These are phyloP conservation scores for Knufia petricola DNA, from an alignment of 2,329 filamentous ascomycete species.

Conservation along the genomic window DNA sequence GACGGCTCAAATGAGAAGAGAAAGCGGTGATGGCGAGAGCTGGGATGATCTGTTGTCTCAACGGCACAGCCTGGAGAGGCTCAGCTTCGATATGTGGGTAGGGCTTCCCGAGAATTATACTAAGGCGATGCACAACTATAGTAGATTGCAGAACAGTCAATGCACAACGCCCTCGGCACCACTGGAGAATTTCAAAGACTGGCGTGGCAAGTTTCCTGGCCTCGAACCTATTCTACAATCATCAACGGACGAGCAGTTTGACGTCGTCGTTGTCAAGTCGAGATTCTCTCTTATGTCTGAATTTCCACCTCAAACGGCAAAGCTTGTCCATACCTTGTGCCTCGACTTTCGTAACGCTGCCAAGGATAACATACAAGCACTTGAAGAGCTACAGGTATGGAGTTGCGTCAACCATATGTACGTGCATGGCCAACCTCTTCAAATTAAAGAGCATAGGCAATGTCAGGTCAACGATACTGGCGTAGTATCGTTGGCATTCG, in stretches of 20 bases:
- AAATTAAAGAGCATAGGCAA: slow-evolving; percentile 24
- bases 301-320: slow-evolving; percentile 33
- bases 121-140: slow-evolving; percentile 36
- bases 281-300: slow-evolving; percentile 36
- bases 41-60: background rate
- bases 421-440: slow-evolving; percentile 27
- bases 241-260: slow-evolving; percentile 29
- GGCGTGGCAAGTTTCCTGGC: slow-evolving; percentile 34
- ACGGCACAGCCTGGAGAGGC: slow-evolving; percentile 21
- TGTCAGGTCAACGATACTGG: slow-evolving; percentile 22
- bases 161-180: slow-evolving; percentile 29
- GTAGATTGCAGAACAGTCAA: slow-evolving; percentile 32
- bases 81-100: slow-evolving; percentile 40
- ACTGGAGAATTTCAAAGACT: slow-evolving; percentile 32
- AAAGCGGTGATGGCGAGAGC: background rate
- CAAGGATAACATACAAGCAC: slow-evolving; percentile 26
- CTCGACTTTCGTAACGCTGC: slow-evolving; percentile 32
- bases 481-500: slow-evolving; percentile 35
- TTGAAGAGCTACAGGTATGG: slow-evolving; percentile 34
- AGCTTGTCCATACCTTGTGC: slow-evolving; percentile 34
- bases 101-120: slow-evolving; percentile 31
- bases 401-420: slow-evolving; percentile 35
- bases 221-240: slow-evolving; percentile 30
- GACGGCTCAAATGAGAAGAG: background rate
- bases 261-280: slow-evolving; percentile 36